Evolutionary conservation across 78 protist species (phyloP), one percentile per base, ranked within the genome.

Genomic region (Dictyostelium firmibasis): DNA sequence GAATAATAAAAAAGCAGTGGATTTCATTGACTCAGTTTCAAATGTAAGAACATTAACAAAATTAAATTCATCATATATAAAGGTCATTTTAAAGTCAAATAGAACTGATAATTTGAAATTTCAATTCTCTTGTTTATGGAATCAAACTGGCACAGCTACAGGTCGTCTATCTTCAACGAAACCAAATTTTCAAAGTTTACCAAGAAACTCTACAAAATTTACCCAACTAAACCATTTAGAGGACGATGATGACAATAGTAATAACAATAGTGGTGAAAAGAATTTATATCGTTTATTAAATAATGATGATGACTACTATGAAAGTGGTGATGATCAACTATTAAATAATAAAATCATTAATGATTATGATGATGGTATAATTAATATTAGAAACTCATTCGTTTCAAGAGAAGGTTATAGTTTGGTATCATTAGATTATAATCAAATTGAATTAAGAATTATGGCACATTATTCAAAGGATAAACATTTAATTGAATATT

Each of bases 371-470:
- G 25, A 13, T 33, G 6, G 33, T 11, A 33, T 38, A 23, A 31
- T 89, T 4, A 89, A 89, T 70, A 31, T 81, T 38, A 43, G 94
- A 69, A 85, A 89, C 33, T 33, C 86, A 27, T 89, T 89, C 47
- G 16, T 9, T 18, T 18, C 87, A 1, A 78, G 94, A 78, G 60
- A 43, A 4, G 94, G 94, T n/a, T 81, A 81, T 44, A 44, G 44
- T 8, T 27, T 89, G 31, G 31, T 89, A 8, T 72, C 67, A 33
- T 79, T 81, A 13, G 94, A 89, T 67, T 89, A 89, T 50, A 89
- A 67, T 70, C 94, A 92, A 60, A 82, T 94, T 53, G 97, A 94
- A 83, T 23, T 94, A 18, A 77, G 97, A 72, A 36, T 86, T 4
- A 76, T 94, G 77, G 25, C 97, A 57, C 93, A 86, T 53, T 81